These are phyloP conservation scores for Verticillium dahliae DNA, from an alignment of 2,329 filamentous ascomycete genomes.

Conservation along the genomic window DNA sequence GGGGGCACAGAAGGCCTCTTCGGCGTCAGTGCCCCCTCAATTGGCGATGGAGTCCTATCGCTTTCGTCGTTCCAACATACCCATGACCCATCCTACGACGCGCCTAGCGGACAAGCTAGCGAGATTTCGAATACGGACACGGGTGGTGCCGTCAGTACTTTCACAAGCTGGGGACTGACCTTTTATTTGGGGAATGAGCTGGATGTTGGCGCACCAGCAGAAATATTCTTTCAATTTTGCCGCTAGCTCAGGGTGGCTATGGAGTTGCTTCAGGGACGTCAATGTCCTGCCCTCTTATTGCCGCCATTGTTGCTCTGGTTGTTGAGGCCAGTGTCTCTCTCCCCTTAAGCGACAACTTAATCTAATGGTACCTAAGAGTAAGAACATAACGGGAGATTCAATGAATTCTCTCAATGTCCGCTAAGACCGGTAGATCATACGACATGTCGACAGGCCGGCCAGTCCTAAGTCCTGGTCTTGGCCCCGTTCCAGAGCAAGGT, in stretches of 20 bases:
- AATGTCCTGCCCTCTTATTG: conserved; percentile 52
- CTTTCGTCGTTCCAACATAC: conserved; percentile 44
- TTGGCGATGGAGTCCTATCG: conserved; percentile 39
- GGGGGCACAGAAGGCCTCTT: conserved; percentile 32
- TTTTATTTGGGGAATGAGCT: conserved; percentile 53
- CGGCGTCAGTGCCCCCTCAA: conserved; percentile 40
- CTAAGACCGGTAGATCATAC: conserved; percentile 27
- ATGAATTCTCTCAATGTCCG: conserved; percentile 42
- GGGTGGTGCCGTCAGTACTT: conserved; percentile 44
- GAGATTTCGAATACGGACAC: conserved; percentile 28
- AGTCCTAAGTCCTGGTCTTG: conserved; percentile 14
- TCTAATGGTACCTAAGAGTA: conserved; percentile 6
- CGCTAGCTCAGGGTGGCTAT: conserved; percentile 36
- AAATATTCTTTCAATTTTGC: conserved; percentile 52
- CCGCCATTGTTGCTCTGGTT: conserved; percentile 48
- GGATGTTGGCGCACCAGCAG: conserved; percentile 49
- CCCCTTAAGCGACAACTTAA: not conserved
- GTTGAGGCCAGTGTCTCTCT: conserved; percentile 27
- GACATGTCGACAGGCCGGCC: conserved; percentile 16
- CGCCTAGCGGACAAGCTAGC: not conserved
- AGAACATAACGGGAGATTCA: conserved; percentile 39
- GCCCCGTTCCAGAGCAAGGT: conserved; percentile 54
- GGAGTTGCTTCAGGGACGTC: conserved; percentile 51
- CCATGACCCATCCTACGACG: not conserved
- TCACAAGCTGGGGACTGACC: conserved; percentile 55